These are phyloP conservation scores for Monilinia vaccinii-corymbosi DNA, from an alignment of 2,329 filamentous ascomycete genomes.

Conservation along the genomic window DNA sequence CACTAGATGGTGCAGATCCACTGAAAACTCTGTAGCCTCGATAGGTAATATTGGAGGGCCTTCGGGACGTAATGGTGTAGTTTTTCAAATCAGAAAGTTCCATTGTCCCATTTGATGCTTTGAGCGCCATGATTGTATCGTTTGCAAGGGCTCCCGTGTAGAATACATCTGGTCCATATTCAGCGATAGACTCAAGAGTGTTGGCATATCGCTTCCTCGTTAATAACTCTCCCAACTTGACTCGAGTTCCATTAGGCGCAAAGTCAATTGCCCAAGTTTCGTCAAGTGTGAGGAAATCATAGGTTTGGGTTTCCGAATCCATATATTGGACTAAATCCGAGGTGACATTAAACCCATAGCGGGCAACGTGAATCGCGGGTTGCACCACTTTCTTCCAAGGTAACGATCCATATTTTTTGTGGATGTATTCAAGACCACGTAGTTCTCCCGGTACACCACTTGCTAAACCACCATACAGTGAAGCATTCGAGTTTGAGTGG, in stretches of 20 bases:
- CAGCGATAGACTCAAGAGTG: constrained; percentile 69
- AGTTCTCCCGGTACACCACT: constrained; percentile 44
- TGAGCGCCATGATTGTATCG: constrained; percentile 61
- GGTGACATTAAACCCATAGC: constrained; percentile 51
- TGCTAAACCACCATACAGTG: constrained; percentile 49
- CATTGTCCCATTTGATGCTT: constrained; percentile 71
- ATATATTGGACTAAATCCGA: constrained; percentile 56
- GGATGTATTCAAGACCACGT: constrained; percentile 30
- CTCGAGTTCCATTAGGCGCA: constrained; percentile 66
- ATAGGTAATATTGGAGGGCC: constrained; percentile 55
- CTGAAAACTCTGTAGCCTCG: constrained; percentile 62
- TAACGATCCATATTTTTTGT: constrained; percentile 41
- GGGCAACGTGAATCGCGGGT: constrained; percentile 51
- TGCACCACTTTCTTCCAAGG: constrained; percentile 46
- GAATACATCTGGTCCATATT: constrained; percentile 62
- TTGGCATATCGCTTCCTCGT: constrained; percentile 73
- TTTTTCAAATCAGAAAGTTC: constrained; percentile 66
- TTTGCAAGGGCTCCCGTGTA: constrained; percentile 66
- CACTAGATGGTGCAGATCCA: constrained; percentile 68
- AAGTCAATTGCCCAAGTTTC: constrained; percentile 82
- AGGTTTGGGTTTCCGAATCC: constrained; percentile 30
- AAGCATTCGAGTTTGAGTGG: constrained; percentile 38
- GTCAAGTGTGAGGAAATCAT: constrained; percentile 65
- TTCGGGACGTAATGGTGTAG: constrained; percentile 60
- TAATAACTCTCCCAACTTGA: constrained; percentile 68